A percentile compares a stretch with the other conserved stretches of the same genome.
Evolutionary conservation across 2,329 filamentous ascomycete genomes (phyloP).

Genomic region (Penicillium sp.): DNA sequence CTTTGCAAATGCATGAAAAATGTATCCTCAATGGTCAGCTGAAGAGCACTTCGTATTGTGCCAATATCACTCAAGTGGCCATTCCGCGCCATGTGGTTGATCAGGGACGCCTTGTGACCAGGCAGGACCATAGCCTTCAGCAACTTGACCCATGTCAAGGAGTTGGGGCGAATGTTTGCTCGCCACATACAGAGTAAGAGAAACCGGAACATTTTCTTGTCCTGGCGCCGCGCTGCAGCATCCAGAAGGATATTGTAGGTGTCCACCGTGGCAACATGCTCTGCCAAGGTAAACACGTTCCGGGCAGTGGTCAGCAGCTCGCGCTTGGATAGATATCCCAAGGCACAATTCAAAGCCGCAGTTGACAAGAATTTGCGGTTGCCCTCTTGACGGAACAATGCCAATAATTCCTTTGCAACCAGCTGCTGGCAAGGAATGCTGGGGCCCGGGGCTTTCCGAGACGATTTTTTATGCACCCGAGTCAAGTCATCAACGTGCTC

Average conservation of each 20-base stretch:
- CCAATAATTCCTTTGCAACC: conserved; percentile 25
- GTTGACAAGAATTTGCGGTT: conserved; percentile 34
- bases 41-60: conserved; percentile 26
- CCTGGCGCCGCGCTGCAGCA: conserved; percentile 34
- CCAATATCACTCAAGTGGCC: conserved; percentile 27
- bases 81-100: conserved; percentile 31
- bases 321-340: conserved; percentile 37
- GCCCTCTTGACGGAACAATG: conserved; percentile 32
- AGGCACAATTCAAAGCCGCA: conserved; percentile 40
- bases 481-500: conserved; percentile 40
- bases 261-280: conserved; percentile 36
- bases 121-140: conserved; percentile 26
- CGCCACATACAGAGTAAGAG: conserved; percentile 39
- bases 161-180: conserved; percentile 37
- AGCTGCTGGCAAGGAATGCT: conserved; percentile 10
- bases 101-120: conserved; percentile 27
- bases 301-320: conserved; percentile 31
- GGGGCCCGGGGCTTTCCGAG: conserved; percentile 11
- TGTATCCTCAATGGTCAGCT: conserved; percentile 31
- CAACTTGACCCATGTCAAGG: conserved; percentile 43
- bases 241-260: conserved; percentile 46
- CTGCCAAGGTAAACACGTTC: conserved; percentile 33
- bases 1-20: conserved; percentile 32
- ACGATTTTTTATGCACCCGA: not conserved
- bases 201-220: conserved; percentile 38